These are phyloP conservation scores for Aphanomyces euteiches DNA, from an alignment of 352 stramenopile species.

Conservation along the genomic window DNA sequence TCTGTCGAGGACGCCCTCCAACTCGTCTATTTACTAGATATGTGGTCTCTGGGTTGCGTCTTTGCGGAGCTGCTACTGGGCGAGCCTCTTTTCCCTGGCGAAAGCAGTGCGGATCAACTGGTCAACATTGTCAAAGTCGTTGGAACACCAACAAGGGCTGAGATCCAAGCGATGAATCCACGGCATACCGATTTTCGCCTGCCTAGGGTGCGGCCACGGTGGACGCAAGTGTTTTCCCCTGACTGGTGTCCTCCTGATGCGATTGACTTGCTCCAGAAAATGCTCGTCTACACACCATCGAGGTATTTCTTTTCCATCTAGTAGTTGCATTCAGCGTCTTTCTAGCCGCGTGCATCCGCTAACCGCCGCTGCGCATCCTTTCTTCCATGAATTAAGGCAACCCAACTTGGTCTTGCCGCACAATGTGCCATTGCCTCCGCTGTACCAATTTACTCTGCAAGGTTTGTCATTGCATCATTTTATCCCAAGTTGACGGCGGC, in stretches of 20 bases:
- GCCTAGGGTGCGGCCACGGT: conserved; percentile 39
- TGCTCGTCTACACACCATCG: conserved; percentile 26
- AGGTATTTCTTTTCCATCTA: background rate
- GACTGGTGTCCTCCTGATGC: conserved; percentile 15
- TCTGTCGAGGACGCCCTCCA: conserved; percentile 31
- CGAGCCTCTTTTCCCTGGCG: conserved; percentile 56
- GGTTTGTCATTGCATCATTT: background rate
- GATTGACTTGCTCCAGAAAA: conserved; percentile 19
- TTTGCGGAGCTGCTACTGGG: conserved; percentile 57
- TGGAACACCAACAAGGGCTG: conserved; percentile 87
- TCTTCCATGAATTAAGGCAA: conserved; percentile 27
- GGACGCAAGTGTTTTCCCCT: conserved; percentile 8
- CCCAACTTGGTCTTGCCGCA: conserved; percentile 7
- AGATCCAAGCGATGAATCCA: conserved; percentile 91
- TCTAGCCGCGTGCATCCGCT: conserved; percentile 25
- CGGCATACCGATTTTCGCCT: conserved; percentile 94
- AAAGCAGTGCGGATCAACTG: conserved; percentile 64
- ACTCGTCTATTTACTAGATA: conserved; percentile 14
- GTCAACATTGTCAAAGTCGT: conserved; percentile 73
- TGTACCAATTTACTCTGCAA: conserved; percentile 29
- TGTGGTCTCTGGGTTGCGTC: conserved; percentile 49
- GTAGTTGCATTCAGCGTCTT: background rate
- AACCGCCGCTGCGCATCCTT: conserved; percentile 23
- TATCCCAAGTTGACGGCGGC: background rate
- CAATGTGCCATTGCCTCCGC: conserved; percentile 16